phyloP scores from a whole-genome alignment of 768 basidiomycete species.

The Brasilioporus rufonigricans region DNA sequence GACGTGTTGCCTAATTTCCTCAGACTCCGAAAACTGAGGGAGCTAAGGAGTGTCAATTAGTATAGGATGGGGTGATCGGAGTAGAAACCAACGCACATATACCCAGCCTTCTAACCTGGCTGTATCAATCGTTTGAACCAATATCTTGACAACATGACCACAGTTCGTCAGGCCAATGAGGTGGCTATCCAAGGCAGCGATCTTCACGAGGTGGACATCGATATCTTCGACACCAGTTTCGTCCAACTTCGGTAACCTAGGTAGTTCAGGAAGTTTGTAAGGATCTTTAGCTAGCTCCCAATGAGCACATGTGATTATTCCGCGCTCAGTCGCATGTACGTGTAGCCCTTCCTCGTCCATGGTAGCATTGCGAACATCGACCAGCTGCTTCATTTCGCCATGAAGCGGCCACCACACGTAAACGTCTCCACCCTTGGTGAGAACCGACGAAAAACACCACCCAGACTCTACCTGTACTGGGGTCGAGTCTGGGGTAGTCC shows the following conservation, averaged over 20 bases:
- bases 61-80: background rate
- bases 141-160: constrained; percentile 72
- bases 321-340: constrained; percentile 34
- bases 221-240: constrained; percentile 22
- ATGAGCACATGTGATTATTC: constrained; percentile 55
- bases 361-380: constrained; percentile 39
- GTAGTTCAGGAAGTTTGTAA: constrained; percentile 55
- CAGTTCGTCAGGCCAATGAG: constrained; percentile 78
- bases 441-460: constrained; percentile 74
- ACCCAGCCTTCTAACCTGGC: constrained; percentile 52
- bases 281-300: constrained; percentile 61
- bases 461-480: constrained; percentile 73
- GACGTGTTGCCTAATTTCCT: constrained; percentile 45
- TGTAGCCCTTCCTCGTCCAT: constrained; percentile 43
- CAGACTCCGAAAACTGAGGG: constrained; percentile 67
- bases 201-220: constrained; percentile 60
- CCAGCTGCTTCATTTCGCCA: constrained; percentile 38
- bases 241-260: constrained; percentile 53
- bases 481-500: constrained; percentile 43
- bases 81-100: constrained; percentile 55
- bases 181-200: constrained; percentile 73
- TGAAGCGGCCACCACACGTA: constrained; percentile 72
- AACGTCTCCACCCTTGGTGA: constrained; percentile 70
- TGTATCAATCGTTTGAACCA: constrained; percentile 42
- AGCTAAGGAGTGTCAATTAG: constrained; percentile 44